phyloP scores from a whole-genome alignment of 306 rosid genomes.

The Hippophae rhamnoides region DNA sequence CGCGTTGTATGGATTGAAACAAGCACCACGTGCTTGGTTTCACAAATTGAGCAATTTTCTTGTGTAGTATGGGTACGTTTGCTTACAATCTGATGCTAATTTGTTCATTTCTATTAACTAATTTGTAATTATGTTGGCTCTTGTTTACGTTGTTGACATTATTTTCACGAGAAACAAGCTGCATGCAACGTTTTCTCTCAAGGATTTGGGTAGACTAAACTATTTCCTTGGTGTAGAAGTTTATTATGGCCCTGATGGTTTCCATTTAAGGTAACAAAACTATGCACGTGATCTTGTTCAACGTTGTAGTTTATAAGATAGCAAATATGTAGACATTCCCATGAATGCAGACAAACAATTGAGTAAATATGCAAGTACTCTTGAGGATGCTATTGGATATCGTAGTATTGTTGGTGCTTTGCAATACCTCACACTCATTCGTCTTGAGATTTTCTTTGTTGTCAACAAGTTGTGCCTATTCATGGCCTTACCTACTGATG shows the following conservation, averaged over 20 bases:
- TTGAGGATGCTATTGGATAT: too few species aligned
- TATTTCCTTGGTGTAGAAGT: not conserved
- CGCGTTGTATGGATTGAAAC: not conserved
- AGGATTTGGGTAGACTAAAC: not conserved
- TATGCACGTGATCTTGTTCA: not conserved
- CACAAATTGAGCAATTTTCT: not conserved
- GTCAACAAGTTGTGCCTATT: too few species aligned
- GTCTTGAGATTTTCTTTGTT: too few species aligned
- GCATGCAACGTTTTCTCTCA: not conserved
- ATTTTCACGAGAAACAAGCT: not conserved
- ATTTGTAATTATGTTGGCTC: not conserved
- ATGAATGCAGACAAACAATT: not conserved
- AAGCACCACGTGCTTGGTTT: not conserved
- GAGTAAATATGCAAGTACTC: not conserved
- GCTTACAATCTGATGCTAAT: not conserved
- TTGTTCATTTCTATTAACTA: not conserved
- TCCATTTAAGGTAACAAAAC: not conserved
- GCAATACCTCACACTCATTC: too few species aligned
- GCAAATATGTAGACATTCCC: too few species aligned
- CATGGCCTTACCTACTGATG: too few species aligned
- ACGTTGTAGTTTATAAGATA: not conserved
- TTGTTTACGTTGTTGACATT: not conserved
- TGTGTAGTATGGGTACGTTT: not conserved
- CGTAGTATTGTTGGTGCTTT: too few species aligned
- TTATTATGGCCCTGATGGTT: not conserved